phyloP scores from a whole-genome alignment of 140 eudicot genomes.

The Oenanthe javanica region DNA sequence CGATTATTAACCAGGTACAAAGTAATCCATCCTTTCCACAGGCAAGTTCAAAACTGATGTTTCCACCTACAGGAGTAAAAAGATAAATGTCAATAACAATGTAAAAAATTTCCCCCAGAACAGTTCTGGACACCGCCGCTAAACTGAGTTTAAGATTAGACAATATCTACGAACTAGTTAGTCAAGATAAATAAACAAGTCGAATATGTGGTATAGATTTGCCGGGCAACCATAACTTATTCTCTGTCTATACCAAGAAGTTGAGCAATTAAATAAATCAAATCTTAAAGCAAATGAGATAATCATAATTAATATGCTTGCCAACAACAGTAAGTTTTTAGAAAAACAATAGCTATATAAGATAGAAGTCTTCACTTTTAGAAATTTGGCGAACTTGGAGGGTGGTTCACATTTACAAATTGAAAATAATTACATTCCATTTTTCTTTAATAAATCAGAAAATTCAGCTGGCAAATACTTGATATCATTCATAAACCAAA shows the following conservation, averaged over 20 bases:
- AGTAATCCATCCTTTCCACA: slow-evolving; percentile 96
- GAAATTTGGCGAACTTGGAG: not conserved
- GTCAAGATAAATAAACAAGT: not conserved
- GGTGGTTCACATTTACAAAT: no score
- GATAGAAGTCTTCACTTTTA: not conserved
- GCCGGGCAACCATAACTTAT: not conserved
- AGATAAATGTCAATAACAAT: no score
- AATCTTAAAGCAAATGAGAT: not conserved
- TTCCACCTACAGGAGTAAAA: slow-evolving; percentile 46
- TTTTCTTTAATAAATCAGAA: not conserved
- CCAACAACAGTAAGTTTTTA: not conserved
- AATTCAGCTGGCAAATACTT: not conserved
- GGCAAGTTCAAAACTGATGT: slow-evolving; percentile 86
- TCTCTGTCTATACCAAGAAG: not conserved
- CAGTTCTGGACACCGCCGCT: not conserved
- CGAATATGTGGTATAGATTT: not conserved
- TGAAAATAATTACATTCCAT: not conserved
- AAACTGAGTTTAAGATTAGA: not conserved
- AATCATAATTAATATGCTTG: not conserved
- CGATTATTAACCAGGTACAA: slow-evolving; percentile 64
- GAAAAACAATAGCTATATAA: not conserved
- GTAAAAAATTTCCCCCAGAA: not conserved
- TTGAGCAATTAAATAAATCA: not conserved
- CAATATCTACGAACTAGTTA: not conserved
- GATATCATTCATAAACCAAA: not conserved